Base-by-base conservation (phyloP, 2,329 filamentous ascomycete genomes). In the Penicillium olsonii region DNA sequence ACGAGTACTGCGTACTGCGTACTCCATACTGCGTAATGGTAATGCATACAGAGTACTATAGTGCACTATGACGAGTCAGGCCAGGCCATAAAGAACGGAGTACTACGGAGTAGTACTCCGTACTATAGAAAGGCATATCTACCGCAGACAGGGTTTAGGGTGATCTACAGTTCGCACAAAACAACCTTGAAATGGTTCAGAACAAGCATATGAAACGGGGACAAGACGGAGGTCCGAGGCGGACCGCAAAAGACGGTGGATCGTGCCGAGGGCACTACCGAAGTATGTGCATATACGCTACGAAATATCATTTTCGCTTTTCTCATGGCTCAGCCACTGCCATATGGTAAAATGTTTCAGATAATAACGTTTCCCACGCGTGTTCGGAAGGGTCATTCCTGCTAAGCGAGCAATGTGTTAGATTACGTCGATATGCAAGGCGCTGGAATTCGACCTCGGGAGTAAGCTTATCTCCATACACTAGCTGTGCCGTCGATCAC, bases 331-430 rank as follows among this genome's bases (percentile, higher is more conserved):
- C n/a, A n/a, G n/a, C n/a, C n/a, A n/a, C n/a, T n/a, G n/a, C n/a
- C n/a, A n/a, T n/a, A n/a, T n/a, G n/a, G n/a, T n/a, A n/a, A n/a
- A 29, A 34, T 44, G 56, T 59, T 59, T 58, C 56, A 58, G 50
- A 49, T 45, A 42, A 42, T 53, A 54, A 56, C 44, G 44, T 58
- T 59, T 56, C 40, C 56, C 45, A 57, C 48, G 42, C 54, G 48
- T 45, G 19, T 43, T 38, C 24, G 11, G 45, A 35, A 22, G n/a
- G n/a, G n/a, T 11, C 17, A 22, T 27, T 54, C 55, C 55, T 41
- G 37, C 27, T 27, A 31, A 48, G 37, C 19, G 39, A 55, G 54
- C 42, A 51, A 62, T 61, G 57, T 14, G 57, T 14, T 34, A 34
- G 10, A 34, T 40, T 48, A 33, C 37, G n/a, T 12, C 12, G 27